These are phyloP conservation scores for Cadophora malorum DNA, from an alignment of 2,329 filamentous ascomycete genomes.

Conservation along the genomic window DNA sequence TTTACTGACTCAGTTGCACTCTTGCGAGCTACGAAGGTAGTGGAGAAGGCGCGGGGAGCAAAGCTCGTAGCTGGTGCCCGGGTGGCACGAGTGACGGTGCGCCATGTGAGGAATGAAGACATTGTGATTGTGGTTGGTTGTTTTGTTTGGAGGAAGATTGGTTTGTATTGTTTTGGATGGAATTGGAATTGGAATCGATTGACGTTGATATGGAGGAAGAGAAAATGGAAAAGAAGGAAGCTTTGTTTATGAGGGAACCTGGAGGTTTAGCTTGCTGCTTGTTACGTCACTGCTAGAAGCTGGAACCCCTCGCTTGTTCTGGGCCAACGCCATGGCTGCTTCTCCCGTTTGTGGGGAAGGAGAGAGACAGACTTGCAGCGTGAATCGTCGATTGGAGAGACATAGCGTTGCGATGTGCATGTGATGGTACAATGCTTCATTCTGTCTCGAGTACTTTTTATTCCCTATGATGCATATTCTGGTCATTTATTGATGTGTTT, in stretches of 20 bases:
- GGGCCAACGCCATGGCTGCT: neutral
- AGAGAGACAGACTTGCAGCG: constrained; percentile 2
- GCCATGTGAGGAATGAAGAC: constrained; percentile 56
- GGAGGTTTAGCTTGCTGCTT: constrained; percentile 11
- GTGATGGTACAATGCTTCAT: neutral
- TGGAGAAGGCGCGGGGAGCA: constrained; percentile 57
- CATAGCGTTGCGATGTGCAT: constrained; percentile 5
- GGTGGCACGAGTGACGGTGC: constrained; percentile 48
- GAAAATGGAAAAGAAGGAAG: neutral
- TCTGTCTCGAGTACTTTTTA: neutral
- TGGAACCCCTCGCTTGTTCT: constrained; percentile 9
- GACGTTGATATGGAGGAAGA: neutral
- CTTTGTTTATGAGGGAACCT: constrained; percentile 21
- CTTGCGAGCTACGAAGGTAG: constrained; percentile 54
- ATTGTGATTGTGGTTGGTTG: constrained; percentile 46
- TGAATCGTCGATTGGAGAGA: constrained; percentile 11
- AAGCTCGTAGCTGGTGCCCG: constrained; percentile 43
- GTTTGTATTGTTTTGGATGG: neutral
- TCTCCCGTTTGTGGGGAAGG: constrained; percentile 1
- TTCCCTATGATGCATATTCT: too few species aligned
- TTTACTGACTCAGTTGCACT: constrained; percentile 61
- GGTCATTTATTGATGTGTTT: neutral
- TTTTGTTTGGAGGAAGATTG: constrained; percentile 4
- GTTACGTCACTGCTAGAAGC: constrained; percentile 8
- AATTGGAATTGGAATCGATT: neutral